Conservation (phyloP, 495 filamentous ascomycete species). For the Trypethelium eluteriae region DNA sequence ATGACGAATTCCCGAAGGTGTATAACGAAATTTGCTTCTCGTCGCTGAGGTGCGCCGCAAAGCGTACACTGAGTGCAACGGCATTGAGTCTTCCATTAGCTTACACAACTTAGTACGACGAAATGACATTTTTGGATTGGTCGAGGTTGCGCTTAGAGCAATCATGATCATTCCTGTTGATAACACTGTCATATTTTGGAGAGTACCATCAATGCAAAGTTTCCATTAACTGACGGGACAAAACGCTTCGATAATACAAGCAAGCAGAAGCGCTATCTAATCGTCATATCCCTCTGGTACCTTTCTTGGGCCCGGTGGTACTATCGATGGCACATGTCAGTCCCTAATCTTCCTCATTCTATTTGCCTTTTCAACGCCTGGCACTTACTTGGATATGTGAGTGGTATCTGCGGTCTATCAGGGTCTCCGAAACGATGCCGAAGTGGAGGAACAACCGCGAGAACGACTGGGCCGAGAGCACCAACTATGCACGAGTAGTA, state of each 20-base stretch:
- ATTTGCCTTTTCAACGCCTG: background rate
- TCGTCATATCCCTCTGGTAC: constrained; percentile 74
- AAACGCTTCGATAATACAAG: background rate
- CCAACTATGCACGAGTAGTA: constrained; percentile 78
- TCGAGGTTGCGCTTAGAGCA: too few relatives aligned
- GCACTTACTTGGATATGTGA: constrained; percentile 84
- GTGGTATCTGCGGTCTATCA: constrained; percentile 60
- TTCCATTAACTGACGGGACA: background rate
- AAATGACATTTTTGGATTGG: too few relatives aligned
- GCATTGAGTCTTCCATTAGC: too few relatives aligned
- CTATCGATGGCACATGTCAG: constrained; percentile 38
- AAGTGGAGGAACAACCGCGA: constrained; percentile 62
- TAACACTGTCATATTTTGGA: too few relatives aligned
- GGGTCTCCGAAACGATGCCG: constrained; percentile 61
- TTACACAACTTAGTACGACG: too few relatives aligned
- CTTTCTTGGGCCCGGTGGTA: constrained; percentile 66
- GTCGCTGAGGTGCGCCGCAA: too few relatives aligned
- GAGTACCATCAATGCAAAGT: background rate
- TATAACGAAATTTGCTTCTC: too few relatives aligned
- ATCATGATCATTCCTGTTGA: too few relatives aligned
- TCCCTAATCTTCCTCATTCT: constrained; percentile 11
- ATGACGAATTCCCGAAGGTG: background rate
- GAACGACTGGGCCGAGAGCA: constrained; percentile 56
- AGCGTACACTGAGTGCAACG: too few relatives aligned
- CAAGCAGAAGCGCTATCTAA: constrained; percentile 12